Evolutionary conservation across 1,284 basidiomycete species (phyloP).

Genomic region (Bjerkandera adusta): DNA sequence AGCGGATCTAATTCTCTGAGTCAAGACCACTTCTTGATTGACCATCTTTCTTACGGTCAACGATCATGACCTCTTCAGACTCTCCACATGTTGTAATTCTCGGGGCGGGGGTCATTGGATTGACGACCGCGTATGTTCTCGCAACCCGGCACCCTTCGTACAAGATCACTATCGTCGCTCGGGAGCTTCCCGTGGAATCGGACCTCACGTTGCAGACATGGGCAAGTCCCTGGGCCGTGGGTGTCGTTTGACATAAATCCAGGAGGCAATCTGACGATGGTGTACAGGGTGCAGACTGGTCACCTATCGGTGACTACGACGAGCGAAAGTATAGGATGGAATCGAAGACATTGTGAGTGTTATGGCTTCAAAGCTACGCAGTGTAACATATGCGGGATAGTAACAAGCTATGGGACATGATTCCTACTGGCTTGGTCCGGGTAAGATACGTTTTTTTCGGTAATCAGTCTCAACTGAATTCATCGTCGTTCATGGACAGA

Average conservation of each 20-base stretch:
- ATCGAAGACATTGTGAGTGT: conserved; percentile 41
- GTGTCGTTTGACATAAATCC: conserved; percentile 20
- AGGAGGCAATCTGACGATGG: background rate
- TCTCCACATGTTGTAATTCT: conserved; percentile 40
- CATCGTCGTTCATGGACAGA: conserved; percentile 25
- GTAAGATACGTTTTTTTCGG: conserved; percentile 23
- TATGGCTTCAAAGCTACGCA: background rate
- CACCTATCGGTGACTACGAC: conserved; percentile 46
- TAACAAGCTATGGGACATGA: conserved; percentile 48
- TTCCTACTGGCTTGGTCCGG: conserved; percentile 44
- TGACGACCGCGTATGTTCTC: conserved; percentile 42
- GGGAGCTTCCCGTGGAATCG: conserved; percentile 55
- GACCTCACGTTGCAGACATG: conserved; percentile 59
- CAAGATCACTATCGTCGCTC: conserved; percentile 58
- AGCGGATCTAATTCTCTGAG: no score
- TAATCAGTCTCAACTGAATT: background rate
- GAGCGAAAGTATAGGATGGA: conserved; percentile 40
- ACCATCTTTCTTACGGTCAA: no score
- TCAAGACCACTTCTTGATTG: no score
- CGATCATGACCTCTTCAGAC: no score
- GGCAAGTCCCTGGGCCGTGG: conserved; percentile 70
- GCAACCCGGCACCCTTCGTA: conserved; percentile 28
- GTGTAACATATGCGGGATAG: conserved; percentile 26
- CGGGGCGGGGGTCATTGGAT: conserved; percentile 51
- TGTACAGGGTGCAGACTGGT: conserved; percentile 64